Evolutionary conservation across 805 yeast genomes (phyloP).

Genomic region (Lachancea meyersii): DNA sequence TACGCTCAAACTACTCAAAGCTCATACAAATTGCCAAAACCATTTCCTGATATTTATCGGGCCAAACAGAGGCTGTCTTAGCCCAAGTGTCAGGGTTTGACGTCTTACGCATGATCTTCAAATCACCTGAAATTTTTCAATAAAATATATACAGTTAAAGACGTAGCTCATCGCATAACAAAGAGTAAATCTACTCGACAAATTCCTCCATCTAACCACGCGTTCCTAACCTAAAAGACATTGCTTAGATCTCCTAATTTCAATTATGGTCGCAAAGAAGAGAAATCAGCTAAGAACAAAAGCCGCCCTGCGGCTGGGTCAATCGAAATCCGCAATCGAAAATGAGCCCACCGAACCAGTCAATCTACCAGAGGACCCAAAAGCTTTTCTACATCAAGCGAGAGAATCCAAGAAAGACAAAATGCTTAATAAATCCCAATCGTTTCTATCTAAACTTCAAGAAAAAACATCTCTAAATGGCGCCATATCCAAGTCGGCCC

Average conservation of each 20-base stretch:
- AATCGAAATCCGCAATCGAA: constrained; percentile 8
- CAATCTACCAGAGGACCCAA: constrained; percentile 33
- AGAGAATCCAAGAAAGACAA: constrained; percentile 52
- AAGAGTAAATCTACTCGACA: no score
- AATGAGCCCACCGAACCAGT: constrained; percentile 1
- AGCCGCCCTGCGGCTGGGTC: constrained; percentile 28
- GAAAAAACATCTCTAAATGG: constrained; percentile 27
- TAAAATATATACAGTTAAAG: background rate
- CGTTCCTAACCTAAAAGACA: no score
- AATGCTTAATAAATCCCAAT: constrained; percentile 35
- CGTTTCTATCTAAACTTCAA: constrained; percentile 27
- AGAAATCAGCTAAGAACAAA: constrained; percentile 42
- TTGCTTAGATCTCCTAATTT: no score
- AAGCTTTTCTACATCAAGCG: constrained; percentile 46
- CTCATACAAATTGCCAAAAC: no score
- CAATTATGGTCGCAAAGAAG: constrained; percentile 43
- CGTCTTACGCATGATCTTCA: no score
- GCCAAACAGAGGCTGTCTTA: no score
- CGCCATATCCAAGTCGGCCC: constrained; percentile 59
- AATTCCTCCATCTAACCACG: no score
- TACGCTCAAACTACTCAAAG: no score
- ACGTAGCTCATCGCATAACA: background rate
- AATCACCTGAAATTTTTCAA: background rate
- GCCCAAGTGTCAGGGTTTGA: no score
- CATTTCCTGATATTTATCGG: no score